Evolutionary conservation across 23 red algal species (phyloP).

Genomic region (Gracilaria vermiculophylla): DNA sequence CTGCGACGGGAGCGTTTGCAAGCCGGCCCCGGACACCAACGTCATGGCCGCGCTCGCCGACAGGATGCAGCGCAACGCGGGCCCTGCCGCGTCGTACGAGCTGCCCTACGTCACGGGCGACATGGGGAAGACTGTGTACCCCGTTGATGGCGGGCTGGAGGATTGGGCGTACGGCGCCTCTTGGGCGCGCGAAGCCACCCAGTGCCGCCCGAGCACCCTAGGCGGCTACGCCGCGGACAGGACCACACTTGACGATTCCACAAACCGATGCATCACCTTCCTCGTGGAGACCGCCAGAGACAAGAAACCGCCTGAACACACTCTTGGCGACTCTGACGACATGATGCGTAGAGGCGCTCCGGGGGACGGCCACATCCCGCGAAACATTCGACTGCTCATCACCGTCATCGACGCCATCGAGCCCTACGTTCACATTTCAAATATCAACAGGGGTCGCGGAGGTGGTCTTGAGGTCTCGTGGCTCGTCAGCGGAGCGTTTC

Average conservation of each 20-base stretch:
- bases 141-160: conserved; percentile 91
- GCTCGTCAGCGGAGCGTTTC: conserved; percentile 64
- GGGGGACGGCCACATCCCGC: conserved; percentile 92
- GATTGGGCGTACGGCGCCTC: conserved; percentile 99
- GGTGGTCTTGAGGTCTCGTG: conserved; percentile 27
- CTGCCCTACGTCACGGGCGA: conserved; percentile 63
- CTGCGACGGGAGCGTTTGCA: conserved; percentile 63
- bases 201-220: conserved; percentile 55
- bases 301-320: conserved; percentile 71
- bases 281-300: conserved; percentile 81
- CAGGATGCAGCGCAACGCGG: conserved; percentile 53
- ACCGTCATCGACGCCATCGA: conserved; percentile 74
- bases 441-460: not conserved
- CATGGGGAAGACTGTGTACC: conserved; percentile 96
- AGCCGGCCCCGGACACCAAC: conserved; percentile 70
- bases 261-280: conserved; percentile 79
- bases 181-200: conserved; percentile 48
- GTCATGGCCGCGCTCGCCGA: conserved; percentile 71
- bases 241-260: conserved; percentile 9
- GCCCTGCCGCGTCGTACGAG: conserved; percentile 66
- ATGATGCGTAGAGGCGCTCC: conserved; percentile 26
- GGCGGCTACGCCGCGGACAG: conserved; percentile 64
- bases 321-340: conserved; percentile 59
- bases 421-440: conserved; percentile 57
- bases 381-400: conserved; percentile 84